Conservation (phyloP, 352 stramenopile species). For the Pelagophyceae sp. region DNA sequence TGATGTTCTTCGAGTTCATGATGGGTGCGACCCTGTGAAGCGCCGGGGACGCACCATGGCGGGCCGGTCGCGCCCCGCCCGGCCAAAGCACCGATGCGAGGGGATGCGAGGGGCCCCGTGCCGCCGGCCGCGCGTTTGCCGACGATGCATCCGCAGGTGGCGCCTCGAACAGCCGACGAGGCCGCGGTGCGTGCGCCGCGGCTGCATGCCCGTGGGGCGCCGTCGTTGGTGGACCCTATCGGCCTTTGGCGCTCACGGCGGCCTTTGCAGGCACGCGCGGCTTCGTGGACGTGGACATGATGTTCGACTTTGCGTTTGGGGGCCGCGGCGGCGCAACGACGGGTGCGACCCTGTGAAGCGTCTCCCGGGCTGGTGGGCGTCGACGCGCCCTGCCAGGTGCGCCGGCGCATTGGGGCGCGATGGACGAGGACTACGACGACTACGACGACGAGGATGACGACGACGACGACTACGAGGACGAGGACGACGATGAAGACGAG, state of each 20-base stretch:
- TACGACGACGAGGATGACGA: slow-evolving; percentile 3
- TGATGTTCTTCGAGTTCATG: slow-evolving; percentile 22
- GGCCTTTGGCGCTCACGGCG: no score
- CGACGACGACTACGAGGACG: neutral
- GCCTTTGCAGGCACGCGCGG: no score
- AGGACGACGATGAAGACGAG: neutral
- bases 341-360: no score
- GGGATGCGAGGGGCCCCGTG: no score
- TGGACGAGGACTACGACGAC: slow-evolving; percentile 10
- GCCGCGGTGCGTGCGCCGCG: neutral
- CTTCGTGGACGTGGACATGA: slow-evolving; percentile 13
- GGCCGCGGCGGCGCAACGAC: neutral
- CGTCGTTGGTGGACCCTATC: no score
- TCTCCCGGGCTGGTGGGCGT: no score
- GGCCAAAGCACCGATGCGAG: no score
- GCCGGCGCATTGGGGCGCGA: slow-evolving; percentile 1
- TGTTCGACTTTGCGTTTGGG: slow-evolving; percentile 13
- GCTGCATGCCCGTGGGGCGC: neutral
- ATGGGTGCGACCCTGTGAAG: neutral
- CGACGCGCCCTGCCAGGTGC: neutral
- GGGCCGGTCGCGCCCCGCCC: no score
- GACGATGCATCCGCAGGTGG: neutral
- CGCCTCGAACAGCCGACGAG: neutral
- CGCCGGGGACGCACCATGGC: no score
- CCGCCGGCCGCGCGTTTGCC: no score